Percentiles rank a stretch among this genome's conserved stretches.
Conservation (phyloP, 305 asterid genomes). For the Fraxinus sp. region DNA sequence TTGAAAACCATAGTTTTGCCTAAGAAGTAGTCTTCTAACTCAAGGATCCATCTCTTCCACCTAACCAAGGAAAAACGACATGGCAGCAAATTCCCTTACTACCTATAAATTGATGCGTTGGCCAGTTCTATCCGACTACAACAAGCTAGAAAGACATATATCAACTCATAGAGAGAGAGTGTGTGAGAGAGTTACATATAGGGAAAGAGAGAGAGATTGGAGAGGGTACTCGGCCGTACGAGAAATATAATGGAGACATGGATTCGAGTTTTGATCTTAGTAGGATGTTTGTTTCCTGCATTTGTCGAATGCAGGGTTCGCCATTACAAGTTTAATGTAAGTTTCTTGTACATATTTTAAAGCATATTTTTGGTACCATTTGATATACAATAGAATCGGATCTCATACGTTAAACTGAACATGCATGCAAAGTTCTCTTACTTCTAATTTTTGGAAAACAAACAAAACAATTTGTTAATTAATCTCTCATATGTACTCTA, state of each 20-base stretch:
- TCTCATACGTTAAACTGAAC: background rate
- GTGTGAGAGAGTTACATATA: background rate
- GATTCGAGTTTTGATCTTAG: slow-evolving; percentile 39
- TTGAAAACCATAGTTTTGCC: slow-evolving; percentile 19
- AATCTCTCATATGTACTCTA: too few relatives aligned
- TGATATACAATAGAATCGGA: background rate
- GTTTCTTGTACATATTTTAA: slow-evolving; percentile 9
- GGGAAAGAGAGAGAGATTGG: background rate
- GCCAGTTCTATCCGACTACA: slow-evolving; percentile 38
- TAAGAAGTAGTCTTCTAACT: slow-evolving; percentile 39
- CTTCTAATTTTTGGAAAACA: background rate
- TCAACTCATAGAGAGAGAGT: slow-evolving; percentile 23
- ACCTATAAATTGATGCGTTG: slow-evolving; percentile 54
- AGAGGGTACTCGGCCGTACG: slow-evolving; percentile 28
- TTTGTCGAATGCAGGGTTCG: slow-evolving; percentile 61
- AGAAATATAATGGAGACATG: slow-evolving; percentile 14
- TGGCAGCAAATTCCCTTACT: slow-evolving; percentile 32
- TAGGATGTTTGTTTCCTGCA: slow-evolving; percentile 41
- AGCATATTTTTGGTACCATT: background rate
- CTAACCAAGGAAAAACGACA: slow-evolving; percentile 78
- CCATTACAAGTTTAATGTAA: slow-evolving; percentile 74
- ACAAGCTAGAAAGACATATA: slow-evolving; percentile 29
- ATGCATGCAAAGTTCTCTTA: background rate
- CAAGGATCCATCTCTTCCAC: slow-evolving; percentile 53
- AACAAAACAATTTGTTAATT: too few relatives aligned